phyloP scores from a whole-genome alignment of 2,329 filamentous ascomycete species.

The Sclerotinia subarctica region DNA sequence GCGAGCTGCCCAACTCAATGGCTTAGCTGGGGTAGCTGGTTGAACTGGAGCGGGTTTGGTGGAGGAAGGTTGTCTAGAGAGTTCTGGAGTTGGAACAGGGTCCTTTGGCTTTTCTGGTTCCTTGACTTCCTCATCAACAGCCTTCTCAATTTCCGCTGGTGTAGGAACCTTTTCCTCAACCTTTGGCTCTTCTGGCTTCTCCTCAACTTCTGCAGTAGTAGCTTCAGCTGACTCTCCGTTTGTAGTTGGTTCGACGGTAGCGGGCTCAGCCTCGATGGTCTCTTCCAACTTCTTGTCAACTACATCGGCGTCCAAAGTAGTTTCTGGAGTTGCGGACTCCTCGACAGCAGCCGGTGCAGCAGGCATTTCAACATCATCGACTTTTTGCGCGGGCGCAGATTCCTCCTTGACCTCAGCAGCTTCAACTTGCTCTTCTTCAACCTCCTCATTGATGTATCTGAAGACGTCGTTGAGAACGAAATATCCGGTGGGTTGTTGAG shows the following conservation, averaged over 20 bases:
- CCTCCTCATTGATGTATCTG: constrained; percentile 83
- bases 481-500: constrained; percentile 93
- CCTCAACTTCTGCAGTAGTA: constrained; percentile 36
- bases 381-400: constrained; percentile 29
- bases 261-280: constrained; percentile 43
- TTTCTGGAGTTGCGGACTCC: constrained; percentile 30
- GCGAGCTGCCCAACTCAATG: constrained; percentile 73
- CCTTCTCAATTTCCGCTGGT: constrained; percentile 50
- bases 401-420: constrained; percentile 36
- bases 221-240: constrained; percentile 44
- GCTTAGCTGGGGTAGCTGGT: constrained; percentile 47
- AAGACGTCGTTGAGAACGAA: constrained; percentile 99
- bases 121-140: constrained; percentile 54
- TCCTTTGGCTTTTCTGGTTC: constrained; percentile 66
- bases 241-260: constrained; percentile 40
- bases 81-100: constrained; percentile 51
- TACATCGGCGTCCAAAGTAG: constrained; percentile 46
- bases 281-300: constrained; percentile 78
- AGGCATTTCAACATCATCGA: constrained; percentile 39
- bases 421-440: constrained; percentile 66
- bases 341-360: constrained; percentile 38
- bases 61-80: constrained; percentile 36
- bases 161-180: constrained; percentile 40
- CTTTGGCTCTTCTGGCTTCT: constrained; percentile 34
- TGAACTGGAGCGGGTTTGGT: constrained; percentile 52